A percentile compares a stretch with the other conserved stretches of the same genome.
phyloP scores from a whole-genome alignment of 2,329 filamentous ascomycete genomes.

The Alternaria sp. region DNA sequence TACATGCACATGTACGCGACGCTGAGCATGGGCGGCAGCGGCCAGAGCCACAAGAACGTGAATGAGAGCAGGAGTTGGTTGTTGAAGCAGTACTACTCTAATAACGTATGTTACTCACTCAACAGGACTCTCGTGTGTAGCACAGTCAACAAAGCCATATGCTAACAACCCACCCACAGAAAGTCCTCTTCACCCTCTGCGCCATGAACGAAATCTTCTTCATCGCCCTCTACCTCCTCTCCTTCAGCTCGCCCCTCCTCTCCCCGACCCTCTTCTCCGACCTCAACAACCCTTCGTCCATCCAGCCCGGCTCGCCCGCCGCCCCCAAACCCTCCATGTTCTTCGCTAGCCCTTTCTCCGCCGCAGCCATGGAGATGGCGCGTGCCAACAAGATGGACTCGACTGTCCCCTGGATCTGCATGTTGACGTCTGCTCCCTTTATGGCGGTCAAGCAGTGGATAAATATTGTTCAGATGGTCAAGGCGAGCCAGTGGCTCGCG shows the following conservation, averaged over 20 bases:
- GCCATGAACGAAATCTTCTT: constrained; percentile 95
- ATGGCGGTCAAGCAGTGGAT: constrained; percentile 93
- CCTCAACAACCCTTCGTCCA: constrained; percentile 60
- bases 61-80: constrained; percentile 87
- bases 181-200: constrained; percentile 89
- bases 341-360: constrained; percentile 89
- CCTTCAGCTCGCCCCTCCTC: constrained; percentile 89
- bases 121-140: background rate
- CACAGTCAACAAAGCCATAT: background rate
- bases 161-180: constrained; percentile 59
- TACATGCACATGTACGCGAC: constrained; percentile 99
- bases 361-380: constrained; percentile 88
- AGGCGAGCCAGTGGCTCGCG: constrained; percentile 89
- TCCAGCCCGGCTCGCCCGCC: constrained; percentile 71
- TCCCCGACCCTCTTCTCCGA: constrained; percentile 79
- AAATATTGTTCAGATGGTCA: constrained; percentile 92
- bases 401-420: constrained; percentile 76
- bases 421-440: constrained; percentile 79
- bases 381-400: constrained; percentile 80
- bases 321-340: constrained; percentile 73
- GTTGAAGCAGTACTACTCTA: constrained; percentile 95
- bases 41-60: constrained; percentile 89
- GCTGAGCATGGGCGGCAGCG: constrained; percentile 80
- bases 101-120: constrained; percentile 72
- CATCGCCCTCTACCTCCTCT: constrained; percentile 96